Evolutionary conservation across 345 rosid species (phyloP).

Genomic region (Murraya koenigii): DNA sequence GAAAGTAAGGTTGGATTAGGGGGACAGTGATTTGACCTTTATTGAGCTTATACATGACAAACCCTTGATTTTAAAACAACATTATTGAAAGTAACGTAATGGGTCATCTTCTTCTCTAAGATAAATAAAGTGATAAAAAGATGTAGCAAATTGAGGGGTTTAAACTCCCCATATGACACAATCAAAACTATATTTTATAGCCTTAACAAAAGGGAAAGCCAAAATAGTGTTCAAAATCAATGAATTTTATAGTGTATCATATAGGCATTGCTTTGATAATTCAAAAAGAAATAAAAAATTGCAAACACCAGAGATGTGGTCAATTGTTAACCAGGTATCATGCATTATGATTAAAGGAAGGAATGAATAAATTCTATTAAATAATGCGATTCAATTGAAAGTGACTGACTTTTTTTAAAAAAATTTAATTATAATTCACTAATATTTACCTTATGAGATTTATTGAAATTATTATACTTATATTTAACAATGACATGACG

Average conservation of each 20-base stretch:
- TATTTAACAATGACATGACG: too few species aligned
- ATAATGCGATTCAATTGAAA: neutral
- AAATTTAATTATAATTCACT: too few species aligned
- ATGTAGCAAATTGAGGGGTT: neutral
- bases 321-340: neutral
- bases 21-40: conserved; percentile 24
- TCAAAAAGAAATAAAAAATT: neutral
- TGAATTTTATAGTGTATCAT: neutral
- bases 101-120: conserved; percentile 12
- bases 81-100: conserved; percentile 10
- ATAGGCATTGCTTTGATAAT: neutral
- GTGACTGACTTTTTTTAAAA: neutral
- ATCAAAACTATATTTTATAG: neutral
- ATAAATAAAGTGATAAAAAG: neutral
- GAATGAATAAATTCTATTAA: neutral
- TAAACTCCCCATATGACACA: neutral
- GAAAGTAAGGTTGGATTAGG: neutral
- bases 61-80: neutral
- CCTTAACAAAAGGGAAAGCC: conserved; percentile 9
- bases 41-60: conserved; percentile 18
- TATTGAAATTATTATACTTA: too few species aligned
- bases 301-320: neutral
- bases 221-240: conserved; percentile 15
- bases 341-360: neutral
- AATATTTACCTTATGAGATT: too few species aligned